Conservation (phyloP, 495 filamentous ascomycete species). For the Penicillium turbatum region DNA sequence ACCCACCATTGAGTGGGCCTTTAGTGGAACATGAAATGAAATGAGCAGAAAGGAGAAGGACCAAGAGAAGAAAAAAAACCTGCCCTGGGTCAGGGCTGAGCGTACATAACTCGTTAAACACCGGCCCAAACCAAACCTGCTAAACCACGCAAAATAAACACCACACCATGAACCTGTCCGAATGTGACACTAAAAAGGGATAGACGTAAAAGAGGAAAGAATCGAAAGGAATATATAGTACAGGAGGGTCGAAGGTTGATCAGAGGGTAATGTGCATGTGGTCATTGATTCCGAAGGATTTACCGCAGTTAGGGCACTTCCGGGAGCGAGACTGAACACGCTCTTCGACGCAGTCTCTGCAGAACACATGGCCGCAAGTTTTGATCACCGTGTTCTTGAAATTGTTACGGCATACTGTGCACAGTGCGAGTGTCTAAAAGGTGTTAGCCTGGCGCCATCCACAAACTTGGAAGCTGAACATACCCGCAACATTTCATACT, state of each 20-base stretch:
- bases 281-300: slow-evolving; percentile 84
- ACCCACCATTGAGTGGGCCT: neutral
- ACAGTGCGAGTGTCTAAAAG: slow-evolving; percentile 73
- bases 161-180: slow-evolving; percentile 40
- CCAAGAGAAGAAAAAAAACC: slow-evolving; percentile 10
- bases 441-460: slow-evolving; percentile 15
- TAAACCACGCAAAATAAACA: slow-evolving; percentile 37
- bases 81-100: slow-evolving; percentile 6
- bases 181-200: slow-evolving; percentile 24
- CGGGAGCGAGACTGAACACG: slow-evolving; percentile 80
- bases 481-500: slow-evolving; percentile 80
- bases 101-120: slow-evolving; percentile 33
- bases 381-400: slow-evolving; percentile 93
- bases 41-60: slow-evolving; percentile 16
- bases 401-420: slow-evolving; percentile 80
- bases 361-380: slow-evolving; percentile 96
- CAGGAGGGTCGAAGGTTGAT: slow-evolving; percentile 27
- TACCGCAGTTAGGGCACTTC: slow-evolving; percentile 91
- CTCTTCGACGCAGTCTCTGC: slow-evolving; percentile 81
- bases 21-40: neutral
- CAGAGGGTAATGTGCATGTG: slow-evolving; percentile 63
- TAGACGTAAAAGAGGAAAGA: slow-evolving; percentile 11
- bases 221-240: slow-evolving; percentile 35
- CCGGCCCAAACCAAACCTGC: slow-evolving; percentile 36
- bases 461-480: slow-evolving; percentile 32